Base-by-base conservation (phyloP, 768 basidiomycete species). In the Russula emetica region DNA sequence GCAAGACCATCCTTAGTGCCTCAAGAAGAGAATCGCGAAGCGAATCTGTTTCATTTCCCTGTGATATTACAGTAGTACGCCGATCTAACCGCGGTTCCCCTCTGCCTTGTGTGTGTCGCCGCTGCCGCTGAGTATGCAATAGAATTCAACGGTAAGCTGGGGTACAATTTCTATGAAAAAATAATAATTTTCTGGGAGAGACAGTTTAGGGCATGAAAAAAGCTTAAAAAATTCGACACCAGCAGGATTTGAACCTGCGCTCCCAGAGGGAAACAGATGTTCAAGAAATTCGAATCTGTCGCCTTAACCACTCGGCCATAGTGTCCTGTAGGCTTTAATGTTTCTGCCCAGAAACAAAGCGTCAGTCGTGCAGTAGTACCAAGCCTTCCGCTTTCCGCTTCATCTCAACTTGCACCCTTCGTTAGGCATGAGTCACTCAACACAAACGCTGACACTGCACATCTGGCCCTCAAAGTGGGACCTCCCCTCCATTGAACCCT, bases 221-320 rank as follows among this genome's bases (percentile, higher is more conserved):
- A 18, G 7, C 38, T 38, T 38, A 38, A 62, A 65, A 57, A 66
- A 65, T 61, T 28, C 83, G 82, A 83, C 81, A 80, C 81, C 82
- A 82, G 80, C 82, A 83, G 80, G 82, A 84, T 77, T 83, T 76
- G 83, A 83, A 84, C 83, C 81, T 83, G 79, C 83, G 83, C 83
- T 59, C 63, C 58, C 63, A 66, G 1, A 67, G 63, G 58, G 63
- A 59, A 67, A 67, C 66, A 67, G 66, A 67, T 67, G n/a, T 30
- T n/a, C 20, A 2, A 9, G 24, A 5, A 44, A 32, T 66, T 66
- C 61, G 61, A 62, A 66, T 66, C 64, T 66, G 61, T 63, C 61
- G 64, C 64, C 61, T 58, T 66, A 65, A 65, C 64, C 64, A 65
- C 64, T 65, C 60, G 64, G 64, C 64, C 60, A 65, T 65, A 65